Evolutionary conservation across 345 rosid species (phyloP), one percentile per base, ranked within the genome.

Genomic region (Populus ilicifolia): DNA sequence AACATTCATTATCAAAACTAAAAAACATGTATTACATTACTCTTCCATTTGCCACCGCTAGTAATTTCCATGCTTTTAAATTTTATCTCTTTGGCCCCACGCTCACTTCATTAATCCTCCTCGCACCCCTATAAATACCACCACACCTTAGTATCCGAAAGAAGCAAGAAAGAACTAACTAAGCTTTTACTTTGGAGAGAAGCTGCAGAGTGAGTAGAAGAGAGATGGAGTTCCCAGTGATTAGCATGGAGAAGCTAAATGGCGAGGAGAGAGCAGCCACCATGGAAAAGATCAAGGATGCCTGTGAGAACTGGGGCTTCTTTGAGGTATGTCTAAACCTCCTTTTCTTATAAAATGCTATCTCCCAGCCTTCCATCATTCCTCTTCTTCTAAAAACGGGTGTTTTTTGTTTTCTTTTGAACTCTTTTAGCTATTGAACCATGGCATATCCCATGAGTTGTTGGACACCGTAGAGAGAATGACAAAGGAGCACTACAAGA

Each of bases 281-380:
- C 72, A 84, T 90, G 99, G 89, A 86, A 74, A 81, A 87, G 80
- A 93, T 95, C 88, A 85, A 90, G 65, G 97, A 93, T 83, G 99
- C 98, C 80, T 95, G 99, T 75, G 97, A 95, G 75, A 95, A 92
- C 81, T 95, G 99, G 99, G 99, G 99, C 0, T 95, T 95, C 89
- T 93, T 95, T 78, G 92, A 95, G 99, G 99, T 95, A 84, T 65
- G 17, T 27, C 72, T 43, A 23, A 0, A 38, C 20, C 11, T 64
- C 20, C 13, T 18, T 8, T 21, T 43, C 38, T 54, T 39, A 4
- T 0, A 35, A 35, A 33, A 3, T 4, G 21, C 17, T 63, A 17
- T 21, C 25, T 5, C 54, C 2, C 20, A 2, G 16, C 14, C 52
- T 48, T 38, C 54, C 39, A 18, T 0, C 63, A 6, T 14, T 35